phyloP scores from a whole-genome alignment of 495 filamentous ascomycete species.

The Cercophora newfieldiana region DNA sequence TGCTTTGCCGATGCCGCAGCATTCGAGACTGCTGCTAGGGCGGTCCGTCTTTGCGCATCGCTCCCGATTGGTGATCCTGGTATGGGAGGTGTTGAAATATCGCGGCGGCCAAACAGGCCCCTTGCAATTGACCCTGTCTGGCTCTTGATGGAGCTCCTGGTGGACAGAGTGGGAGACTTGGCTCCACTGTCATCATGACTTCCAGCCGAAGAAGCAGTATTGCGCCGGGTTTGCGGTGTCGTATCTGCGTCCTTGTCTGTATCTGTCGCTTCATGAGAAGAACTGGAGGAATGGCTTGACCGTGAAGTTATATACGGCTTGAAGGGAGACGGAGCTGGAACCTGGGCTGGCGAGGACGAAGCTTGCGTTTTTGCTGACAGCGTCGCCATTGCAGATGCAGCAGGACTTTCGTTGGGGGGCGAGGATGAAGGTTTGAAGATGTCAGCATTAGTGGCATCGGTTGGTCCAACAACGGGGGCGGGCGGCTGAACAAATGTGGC shows the following conservation, averaged over 20 bases:
- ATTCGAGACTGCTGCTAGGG: constrained; percentile 63
- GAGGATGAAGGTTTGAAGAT: constrained; percentile 46
- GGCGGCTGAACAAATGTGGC: constrained; percentile 65
- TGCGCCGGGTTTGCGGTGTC: constrained; percentile 43
- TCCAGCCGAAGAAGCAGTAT: constrained; percentile 42
- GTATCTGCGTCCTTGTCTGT: constrained; percentile 36
- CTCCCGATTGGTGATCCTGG: constrained; percentile 29
- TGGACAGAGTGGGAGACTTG: constrained; percentile 37
- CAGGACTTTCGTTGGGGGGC: constrained; percentile 54
- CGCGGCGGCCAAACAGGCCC: constrained; percentile 43
- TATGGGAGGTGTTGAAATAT: constrained; percentile 27
- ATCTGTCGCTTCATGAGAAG: constrained; percentile 36
- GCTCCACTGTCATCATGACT: constrained; percentile 31
- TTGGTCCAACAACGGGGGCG: constrained; percentile 62
- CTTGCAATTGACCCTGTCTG: constrained; percentile 38
- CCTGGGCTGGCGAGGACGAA: constrained; percentile 51
- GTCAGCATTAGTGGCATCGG: constrained; percentile 63
- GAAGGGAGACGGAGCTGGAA: constrained; percentile 51
- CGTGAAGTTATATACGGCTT: constrained; percentile 40
- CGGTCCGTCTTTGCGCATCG: constrained; percentile 41
- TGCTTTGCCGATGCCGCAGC: constrained; percentile 79
- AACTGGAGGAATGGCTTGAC: constrained; percentile 45
- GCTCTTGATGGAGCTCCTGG: constrained; percentile 38
- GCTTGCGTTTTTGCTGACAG: constrained; percentile 63
- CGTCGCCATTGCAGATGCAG: constrained; percentile 64